Evolutionary conservation across 805 yeast species (phyloP).

Genomic region (Barnettozyma pratensis): DNA sequence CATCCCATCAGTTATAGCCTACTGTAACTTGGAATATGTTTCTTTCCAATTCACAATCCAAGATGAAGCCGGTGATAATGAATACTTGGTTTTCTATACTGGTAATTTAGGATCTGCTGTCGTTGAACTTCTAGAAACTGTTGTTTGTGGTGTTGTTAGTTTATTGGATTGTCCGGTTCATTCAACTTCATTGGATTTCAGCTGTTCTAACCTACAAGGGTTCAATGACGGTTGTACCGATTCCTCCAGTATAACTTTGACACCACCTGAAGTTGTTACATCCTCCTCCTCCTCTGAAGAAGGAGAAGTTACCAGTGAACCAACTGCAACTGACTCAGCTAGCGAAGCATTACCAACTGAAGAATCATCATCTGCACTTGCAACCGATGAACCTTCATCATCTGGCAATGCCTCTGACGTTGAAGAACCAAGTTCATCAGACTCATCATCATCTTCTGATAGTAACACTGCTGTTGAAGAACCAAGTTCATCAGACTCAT

Average conservation of each 20-base stretch:
- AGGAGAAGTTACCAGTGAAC: neutral
- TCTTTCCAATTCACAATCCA: slow-evolving; percentile 7
- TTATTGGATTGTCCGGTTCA: slow-evolving; percentile 7
- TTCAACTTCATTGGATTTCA: slow-evolving; percentile 4
- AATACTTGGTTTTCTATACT: slow-evolving; percentile 13
- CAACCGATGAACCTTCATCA: neutral
- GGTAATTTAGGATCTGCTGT: slow-evolving; percentile 14
- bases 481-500: too few relatives aligned
- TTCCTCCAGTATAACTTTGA: neutral
- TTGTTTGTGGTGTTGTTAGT: slow-evolving; percentile 8
- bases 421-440: too few relatives aligned
- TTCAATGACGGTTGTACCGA: neutral
- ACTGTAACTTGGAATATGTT: slow-evolving; percentile 11
- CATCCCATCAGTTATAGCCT: slow-evolving; percentile 2
- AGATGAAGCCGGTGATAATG: slow-evolving; percentile 1
- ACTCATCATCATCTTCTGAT: neutral
- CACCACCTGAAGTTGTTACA: too few relatives aligned
- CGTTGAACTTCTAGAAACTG: neutral
- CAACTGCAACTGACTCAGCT: neutral
- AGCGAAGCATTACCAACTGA: neutral
- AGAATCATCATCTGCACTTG: neutral
- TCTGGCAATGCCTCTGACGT: neutral
- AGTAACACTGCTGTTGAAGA: neutral
- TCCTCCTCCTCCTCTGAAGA: too few relatives aligned
- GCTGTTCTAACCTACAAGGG: neutral